These are phyloP conservation scores for Stentor coeruleus DNA, from an alignment of 73 alveolate genomes.

Conservation along the genomic window DNA sequence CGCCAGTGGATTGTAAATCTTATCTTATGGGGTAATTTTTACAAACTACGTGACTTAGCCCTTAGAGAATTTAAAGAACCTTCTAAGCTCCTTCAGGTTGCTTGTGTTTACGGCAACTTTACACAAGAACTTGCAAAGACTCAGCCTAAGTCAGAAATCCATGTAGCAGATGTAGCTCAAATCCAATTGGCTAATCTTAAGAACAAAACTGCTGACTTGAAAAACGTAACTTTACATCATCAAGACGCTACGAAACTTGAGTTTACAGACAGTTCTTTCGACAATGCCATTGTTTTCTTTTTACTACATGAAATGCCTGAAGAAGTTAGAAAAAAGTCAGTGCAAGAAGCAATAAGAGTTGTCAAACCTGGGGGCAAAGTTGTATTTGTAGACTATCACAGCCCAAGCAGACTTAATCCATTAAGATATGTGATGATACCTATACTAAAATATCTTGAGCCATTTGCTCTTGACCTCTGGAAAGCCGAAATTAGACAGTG, in stretches of 20 bases:
- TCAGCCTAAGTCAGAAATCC: not conserved
- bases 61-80: not conserved
- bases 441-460: not conserved
- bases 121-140: not conserved
- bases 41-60: constrained; percentile 1
- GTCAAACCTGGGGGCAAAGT: constrained; percentile 21
- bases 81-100: not conserved
- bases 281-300: not conserved
- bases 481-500: not conserved
- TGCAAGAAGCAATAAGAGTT: constrained; percentile 6
- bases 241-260: constrained; percentile 23
- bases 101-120: constrained; percentile 18
- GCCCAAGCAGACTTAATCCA: constrained; percentile 5
- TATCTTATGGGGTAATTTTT: constrained; percentile 16
- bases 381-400: constrained; percentile 18
- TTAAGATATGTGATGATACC: constrained; percentile 17
- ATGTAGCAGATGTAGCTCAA: constrained; percentile 21
- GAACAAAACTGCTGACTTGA: not conserved
- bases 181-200: not conserved
- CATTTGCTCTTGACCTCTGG: constrained; percentile 21
- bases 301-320: constrained; percentile 24
- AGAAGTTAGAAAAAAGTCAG: not conserved
- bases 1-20: constrained; percentile 18
- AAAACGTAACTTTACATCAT: not conserved
- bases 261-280: not conserved